phyloP scores from a whole-genome alignment of 169 alveolate genomes.

The Cyclospora cayetanensis region DNA sequence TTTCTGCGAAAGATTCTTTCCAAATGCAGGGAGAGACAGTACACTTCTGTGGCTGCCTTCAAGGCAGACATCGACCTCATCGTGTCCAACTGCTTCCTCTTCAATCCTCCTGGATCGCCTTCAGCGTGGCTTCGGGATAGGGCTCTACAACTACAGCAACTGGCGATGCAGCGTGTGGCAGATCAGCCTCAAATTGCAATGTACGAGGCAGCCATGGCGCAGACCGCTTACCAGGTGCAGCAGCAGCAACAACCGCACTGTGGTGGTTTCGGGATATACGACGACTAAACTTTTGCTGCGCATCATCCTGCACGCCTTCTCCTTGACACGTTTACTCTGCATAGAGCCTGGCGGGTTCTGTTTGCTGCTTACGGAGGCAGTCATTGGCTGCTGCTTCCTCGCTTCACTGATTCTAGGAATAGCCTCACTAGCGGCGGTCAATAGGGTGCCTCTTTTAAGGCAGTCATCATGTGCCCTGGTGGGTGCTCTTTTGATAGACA shows the following conservation, averaged over 20 bases:
- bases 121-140: slow-evolving; percentile 73
- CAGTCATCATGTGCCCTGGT: no score
- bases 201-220: slow-evolving; percentile 52
- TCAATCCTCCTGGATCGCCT: slow-evolving; percentile 80
- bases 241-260: slow-evolving; percentile 15
- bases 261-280: neutral
- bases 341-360: neutral
- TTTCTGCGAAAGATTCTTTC: slow-evolving; percentile 82
- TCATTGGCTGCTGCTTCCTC: no score
- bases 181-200: slow-evolving; percentile 51
- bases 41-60: slow-evolving; percentile 78
- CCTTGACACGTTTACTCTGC: neutral
- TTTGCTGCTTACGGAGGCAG: no score
- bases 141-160: slow-evolving; percentile 61
- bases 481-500: no score
- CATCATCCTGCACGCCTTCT: neutral
- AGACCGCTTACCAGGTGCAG: slow-evolving; percentile 8
- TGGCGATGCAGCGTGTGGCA: slow-evolving; percentile 31
- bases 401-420: no score
- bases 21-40: slow-evolving; percentile 83
- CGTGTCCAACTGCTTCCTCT: slow-evolving; percentile 84
- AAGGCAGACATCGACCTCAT: slow-evolving; percentile 82
- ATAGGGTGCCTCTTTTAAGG: no score
- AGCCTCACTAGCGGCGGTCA: no score
- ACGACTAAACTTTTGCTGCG: neutral